These are phyloP conservation scores for Triangularia verruculosa DNA, from an alignment of 2,329 filamentous ascomycete species.

Conservation along the genomic window DNA sequence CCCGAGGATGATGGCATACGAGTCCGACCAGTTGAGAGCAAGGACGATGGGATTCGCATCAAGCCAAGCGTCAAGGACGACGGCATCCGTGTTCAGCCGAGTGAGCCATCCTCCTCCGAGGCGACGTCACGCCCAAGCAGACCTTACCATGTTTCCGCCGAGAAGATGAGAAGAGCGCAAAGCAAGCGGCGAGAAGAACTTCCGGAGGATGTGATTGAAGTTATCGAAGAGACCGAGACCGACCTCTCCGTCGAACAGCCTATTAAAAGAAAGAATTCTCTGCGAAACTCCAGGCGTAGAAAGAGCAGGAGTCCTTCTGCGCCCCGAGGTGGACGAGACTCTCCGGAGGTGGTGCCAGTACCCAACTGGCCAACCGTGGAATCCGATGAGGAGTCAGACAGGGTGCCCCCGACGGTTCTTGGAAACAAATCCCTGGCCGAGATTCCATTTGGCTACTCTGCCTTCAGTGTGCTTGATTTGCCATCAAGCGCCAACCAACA, in stretches of 20 bases:
- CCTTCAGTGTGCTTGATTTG: constrained; percentile 63
- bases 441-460: constrained; percentile 62
- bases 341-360: constrained; percentile 20
- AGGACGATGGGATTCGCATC: constrained; percentile 30
- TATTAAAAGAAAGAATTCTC: constrained; percentile 34
- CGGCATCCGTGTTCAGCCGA: constrained; percentile 29
- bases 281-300: constrained; percentile 6
- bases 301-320: constrained; percentile 28
- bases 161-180: constrained; percentile 23
- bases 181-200: constrained; percentile 26
- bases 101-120: constrained; percentile 27
- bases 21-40: constrained; percentile 15
- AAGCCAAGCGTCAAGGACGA: constrained; percentile 31
- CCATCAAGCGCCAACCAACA: constrained; percentile 47
- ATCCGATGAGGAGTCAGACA: constrained; percentile 34
- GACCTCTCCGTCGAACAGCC: constrained; percentile 35
- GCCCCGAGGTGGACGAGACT: constrained; percentile 26
- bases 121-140: constrained; percentile 29
- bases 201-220: constrained; percentile 30
- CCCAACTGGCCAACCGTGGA: constrained; percentile 4
- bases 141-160: constrained; percentile 29
- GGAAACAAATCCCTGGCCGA: constrained; percentile 55
- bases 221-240: constrained; percentile 38
- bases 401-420: constrained; percentile 39
- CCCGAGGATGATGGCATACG: constrained; percentile 29